A percentile compares a stretch with the other conserved stretches of the same genome.
Evolutionary conservation across 2,329 filamentous ascomycete genomes (phyloP).

Genomic region (Colletotrichum liriopes): DNA sequence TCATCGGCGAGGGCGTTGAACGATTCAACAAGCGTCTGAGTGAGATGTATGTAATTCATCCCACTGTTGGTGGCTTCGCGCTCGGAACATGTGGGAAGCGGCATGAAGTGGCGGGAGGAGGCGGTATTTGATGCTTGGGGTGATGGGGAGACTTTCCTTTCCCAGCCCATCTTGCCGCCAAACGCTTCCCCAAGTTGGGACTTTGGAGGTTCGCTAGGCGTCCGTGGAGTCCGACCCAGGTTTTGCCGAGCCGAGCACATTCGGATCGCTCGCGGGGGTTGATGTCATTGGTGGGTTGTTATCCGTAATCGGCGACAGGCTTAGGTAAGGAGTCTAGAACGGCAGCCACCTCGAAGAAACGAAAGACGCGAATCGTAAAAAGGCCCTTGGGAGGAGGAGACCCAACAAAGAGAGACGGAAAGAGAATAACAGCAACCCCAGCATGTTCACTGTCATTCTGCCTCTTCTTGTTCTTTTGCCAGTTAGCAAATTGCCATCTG

Average conservation of each 20-base stretch:
- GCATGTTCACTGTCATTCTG: not conserved
- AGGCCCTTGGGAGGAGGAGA: not conserved
- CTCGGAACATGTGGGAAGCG: constrained; percentile 40
- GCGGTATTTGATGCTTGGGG: constrained; percentile 33
- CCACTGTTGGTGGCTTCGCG: constrained; percentile 48
- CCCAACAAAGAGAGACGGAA: not conserved
- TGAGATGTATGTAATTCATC: constrained; percentile 62
- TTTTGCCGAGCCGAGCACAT: constrained; percentile 42
- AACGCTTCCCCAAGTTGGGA: constrained; percentile 33
- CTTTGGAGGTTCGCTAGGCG: constrained; percentile 21
- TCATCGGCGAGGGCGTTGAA: constrained; percentile 77
- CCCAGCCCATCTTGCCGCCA: constrained; percentile 37
- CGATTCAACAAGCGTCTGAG: constrained; percentile 74
- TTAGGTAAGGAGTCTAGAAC: constrained; percentile 31
- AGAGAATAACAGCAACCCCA: not conserved
- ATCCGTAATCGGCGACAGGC: constrained; percentile 26
- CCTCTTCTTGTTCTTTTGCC: not conserved
- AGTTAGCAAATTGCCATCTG: no score
- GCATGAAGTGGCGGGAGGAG: constrained; percentile 36
- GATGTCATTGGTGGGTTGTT: constrained; percentile 37
- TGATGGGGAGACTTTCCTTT: constrained; percentile 41
- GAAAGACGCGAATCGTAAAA: not conserved
- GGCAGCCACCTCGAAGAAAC: constrained; percentile 28
- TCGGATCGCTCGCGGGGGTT: constrained; percentile 25
- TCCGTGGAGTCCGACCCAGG: constrained; percentile 36